A percentile compares a stretch with the other conserved stretches of the same genome.
Conservation (phyloP, 2,329 filamentous ascomycete species). For the Diaporthe velutina region DNA sequence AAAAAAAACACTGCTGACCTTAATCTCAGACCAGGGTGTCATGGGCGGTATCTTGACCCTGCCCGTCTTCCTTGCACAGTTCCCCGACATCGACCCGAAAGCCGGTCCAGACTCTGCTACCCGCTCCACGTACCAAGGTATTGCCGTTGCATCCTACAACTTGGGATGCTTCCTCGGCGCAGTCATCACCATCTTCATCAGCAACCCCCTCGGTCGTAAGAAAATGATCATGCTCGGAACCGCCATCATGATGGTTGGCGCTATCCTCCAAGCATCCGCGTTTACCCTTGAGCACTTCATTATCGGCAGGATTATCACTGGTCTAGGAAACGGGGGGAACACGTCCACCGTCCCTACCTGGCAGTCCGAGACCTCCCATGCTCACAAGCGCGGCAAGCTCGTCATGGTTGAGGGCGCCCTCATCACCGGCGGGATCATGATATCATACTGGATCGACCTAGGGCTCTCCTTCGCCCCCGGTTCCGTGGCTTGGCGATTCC, state of each 20-base stretch:
- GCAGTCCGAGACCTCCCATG: slow-evolving; percentile 70
- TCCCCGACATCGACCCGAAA: slow-evolving; percentile 66
- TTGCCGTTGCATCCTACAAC: slow-evolving; percentile 52
- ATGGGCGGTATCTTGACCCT: slow-evolving; percentile 83
- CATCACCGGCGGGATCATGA: slow-evolving; percentile 68
- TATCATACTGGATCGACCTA: slow-evolving; percentile 73
- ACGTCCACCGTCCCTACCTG: slow-evolving; percentile 68
- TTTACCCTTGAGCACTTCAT: slow-evolving; percentile 57
- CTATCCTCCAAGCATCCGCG: slow-evolving; percentile 55
- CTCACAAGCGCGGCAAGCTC: slow-evolving; percentile 70
- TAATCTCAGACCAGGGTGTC: slow-evolving; percentile 77
- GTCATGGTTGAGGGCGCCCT: slow-evolving; percentile 72
- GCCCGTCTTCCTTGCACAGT: slow-evolving; percentile 67
- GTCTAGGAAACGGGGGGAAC: slow-evolving; percentile 56
- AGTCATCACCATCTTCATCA: slow-evolving; percentile 49
- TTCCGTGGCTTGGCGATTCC: slow-evolving; percentile 70
- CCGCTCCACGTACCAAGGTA: slow-evolving; percentile 63
- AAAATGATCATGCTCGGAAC: slow-evolving; percentile 56
- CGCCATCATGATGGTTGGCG: slow-evolving; percentile 58
- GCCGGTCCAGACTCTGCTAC: slow-evolving; percentile 51
- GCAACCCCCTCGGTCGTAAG: slow-evolving; percentile 57
- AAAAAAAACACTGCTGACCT: slow-evolving; percentile 44
- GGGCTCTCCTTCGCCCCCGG: slow-evolving; percentile 66
- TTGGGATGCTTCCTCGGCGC: slow-evolving; percentile 49
- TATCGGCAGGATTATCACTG: slow-evolving; percentile 58